phyloP scores from a whole-genome alignment of 768 basidiomycete genomes.

The Cubamyces lactineus region DNA sequence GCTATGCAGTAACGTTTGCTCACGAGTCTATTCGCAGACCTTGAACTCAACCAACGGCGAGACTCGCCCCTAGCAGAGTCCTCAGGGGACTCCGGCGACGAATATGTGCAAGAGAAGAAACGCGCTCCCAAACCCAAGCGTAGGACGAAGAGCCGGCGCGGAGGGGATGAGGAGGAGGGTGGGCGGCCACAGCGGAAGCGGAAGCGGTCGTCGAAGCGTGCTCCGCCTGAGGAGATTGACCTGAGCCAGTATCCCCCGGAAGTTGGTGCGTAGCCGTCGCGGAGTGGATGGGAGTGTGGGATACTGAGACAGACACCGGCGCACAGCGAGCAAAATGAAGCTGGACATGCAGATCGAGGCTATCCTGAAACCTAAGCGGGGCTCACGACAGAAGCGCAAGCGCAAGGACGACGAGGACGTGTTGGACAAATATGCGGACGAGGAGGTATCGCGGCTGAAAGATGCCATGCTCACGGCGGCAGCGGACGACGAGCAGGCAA shows the following conservation, averaged over 20 bases:
- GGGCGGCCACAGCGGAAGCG: slow-evolving; percentile 48
- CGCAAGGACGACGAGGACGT: slow-evolving; percentile 84
- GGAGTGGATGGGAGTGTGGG: background rate
- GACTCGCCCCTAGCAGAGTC: slow-evolving; percentile 38
- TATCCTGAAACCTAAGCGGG: slow-evolving; percentile 81
- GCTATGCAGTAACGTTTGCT: slow-evolving; percentile 5
- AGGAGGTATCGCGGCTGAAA: slow-evolving; percentile 86
- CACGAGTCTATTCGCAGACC: slow-evolving; percentile 35
- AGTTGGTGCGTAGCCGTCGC: slow-evolving; percentile 54
- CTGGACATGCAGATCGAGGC: slow-evolving; percentile 87
- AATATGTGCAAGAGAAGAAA: slow-evolving; percentile 47
- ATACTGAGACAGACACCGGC: slow-evolving; percentile 11
- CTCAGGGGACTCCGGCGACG: slow-evolving; percentile 52
- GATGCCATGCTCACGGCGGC: slow-evolving; percentile 88
- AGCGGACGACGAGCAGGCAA: slow-evolving; percentile 80
- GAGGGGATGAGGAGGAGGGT: slow-evolving; percentile 36
- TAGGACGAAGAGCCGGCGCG: slow-evolving; percentile 24
- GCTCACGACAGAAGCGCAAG: slow-evolving; percentile 60
- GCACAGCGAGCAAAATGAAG: slow-evolving; percentile 70
- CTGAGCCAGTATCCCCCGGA: slow-evolving; percentile 73
- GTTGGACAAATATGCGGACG: slow-evolving; percentile 86
- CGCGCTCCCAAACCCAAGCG: slow-evolving; percentile 28
- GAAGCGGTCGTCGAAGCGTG: slow-evolving; percentile 50
- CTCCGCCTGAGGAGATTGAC: slow-evolving; percentile 57
- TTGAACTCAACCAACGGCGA: slow-evolving; percentile 46